Evolutionary conservation across 148 eudicot genomes (phyloP), one percentile per base, ranked within the genome.

Genomic region (Amaranthus cruentus): DNA sequence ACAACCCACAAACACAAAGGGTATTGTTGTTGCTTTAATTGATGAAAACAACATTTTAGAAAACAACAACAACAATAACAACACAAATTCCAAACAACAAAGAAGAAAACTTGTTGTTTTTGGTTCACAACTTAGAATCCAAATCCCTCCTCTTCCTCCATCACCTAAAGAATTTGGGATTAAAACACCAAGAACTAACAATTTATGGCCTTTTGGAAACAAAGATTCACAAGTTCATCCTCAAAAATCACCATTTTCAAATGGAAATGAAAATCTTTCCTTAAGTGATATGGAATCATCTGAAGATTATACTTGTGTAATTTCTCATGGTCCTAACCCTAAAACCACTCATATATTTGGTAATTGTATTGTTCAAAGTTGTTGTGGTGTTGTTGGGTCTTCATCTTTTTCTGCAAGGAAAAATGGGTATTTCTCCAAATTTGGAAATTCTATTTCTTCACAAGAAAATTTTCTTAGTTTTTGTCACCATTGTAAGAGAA

Each of bases 281-380:
- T 61, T 83, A 58, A 76, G 75, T 10, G 98, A 95, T 12, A 95
- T 95, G 83, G 96, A 91, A 77, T 82, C 83, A 21, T 91, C 91
- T 13, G 98, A 95, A 84, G 98, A 95, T 65, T 95, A 95, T 43
- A 95, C 98, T 51, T 86, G 98, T 70, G 97, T 95, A 44, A 95
- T 91, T 64, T 80, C 90, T 71, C 97, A 87, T 78, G 98, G 98
- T 3, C 98, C 97, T 9, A 95, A 92, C 71, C 97, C 98, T 7
- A 91, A 76, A 73, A 91, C 92, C 1, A 91, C 91, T 9, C 97
- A 87, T 47, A 95, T 95, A 14, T 95, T 77, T 78, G 93, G 89
- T 69, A 83, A 95, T 73, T 90, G 87, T 70, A 79, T 95, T 79
- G 87, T 95, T 59, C 89, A 89, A 69, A 83, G 84, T 46, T 84